Percentiles rank a stretch among this genome's conserved stretches.
phyloP scores from a whole-genome alignment of 1,284 basidiomycete genomes.

The Ganoderma leucocontextum region DNA sequence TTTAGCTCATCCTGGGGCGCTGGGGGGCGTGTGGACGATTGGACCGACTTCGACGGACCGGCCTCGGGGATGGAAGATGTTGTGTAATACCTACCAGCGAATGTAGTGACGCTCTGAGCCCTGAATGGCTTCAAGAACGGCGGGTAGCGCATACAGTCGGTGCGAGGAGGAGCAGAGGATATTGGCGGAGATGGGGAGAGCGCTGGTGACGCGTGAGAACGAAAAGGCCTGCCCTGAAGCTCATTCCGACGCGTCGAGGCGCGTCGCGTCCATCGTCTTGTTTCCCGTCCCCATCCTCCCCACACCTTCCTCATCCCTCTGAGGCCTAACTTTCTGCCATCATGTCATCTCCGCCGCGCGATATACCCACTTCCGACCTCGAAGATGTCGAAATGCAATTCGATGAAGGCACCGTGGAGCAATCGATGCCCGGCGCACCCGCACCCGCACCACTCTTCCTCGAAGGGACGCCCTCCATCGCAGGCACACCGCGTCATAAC shows the following conservation, averaged over 20 bases:
- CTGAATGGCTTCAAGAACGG: conserved; percentile 11
- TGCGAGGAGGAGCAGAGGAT: neutral
- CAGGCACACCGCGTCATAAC: conserved; percentile 56
- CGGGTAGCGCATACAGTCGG: conserved; percentile 16
- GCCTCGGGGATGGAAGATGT: conserved; percentile 19
- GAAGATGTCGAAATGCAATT: conserved; percentile 67
- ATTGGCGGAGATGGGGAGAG: neutral
- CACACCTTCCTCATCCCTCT: conserved; percentile 2
- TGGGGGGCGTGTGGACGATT: neutral
- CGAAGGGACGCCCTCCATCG: conserved; percentile 63
- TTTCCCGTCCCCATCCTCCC: conserved; percentile 10
- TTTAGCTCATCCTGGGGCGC: conserved; percentile 33
- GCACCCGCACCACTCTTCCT: conserved; percentile 63
- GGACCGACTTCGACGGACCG: conserved; percentile 16
- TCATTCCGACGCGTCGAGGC: conserved; percentile 34
- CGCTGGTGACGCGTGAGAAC: conserved; percentile 24
- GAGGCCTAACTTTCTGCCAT: conserved; percentile 3
- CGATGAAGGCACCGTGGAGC: conserved; percentile 42
- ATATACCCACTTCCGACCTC: conserved; percentile 70
- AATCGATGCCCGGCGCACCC: conserved; percentile 57
- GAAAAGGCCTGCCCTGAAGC: conserved; percentile 36
- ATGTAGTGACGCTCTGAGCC: neutral
- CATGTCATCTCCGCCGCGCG: conserved; percentile 77
- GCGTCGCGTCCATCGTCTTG: conserved; percentile 24
- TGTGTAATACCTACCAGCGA: conserved; percentile 15